These are phyloP conservation scores for Orbilia quercus DNA, from an alignment of 2,329 filamentous ascomycete species.

Conservation along the genomic window DNA sequence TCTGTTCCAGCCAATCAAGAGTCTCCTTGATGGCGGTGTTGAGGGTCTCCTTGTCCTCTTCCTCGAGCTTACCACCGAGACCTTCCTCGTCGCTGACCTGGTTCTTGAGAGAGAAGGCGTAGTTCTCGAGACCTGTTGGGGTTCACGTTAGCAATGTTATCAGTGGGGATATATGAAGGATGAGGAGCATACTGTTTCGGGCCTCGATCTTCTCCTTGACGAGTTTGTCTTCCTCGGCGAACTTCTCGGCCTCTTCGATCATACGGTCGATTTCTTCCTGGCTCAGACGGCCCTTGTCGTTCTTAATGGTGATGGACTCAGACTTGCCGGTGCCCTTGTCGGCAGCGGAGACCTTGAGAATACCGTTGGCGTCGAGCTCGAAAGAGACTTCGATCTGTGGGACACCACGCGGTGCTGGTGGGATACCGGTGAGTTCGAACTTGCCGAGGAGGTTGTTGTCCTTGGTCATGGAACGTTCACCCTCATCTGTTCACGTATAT, in stretches of 20 bases:
- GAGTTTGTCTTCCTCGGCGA: slow-evolving; percentile 98
- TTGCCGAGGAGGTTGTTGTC: slow-evolving; percentile 98
- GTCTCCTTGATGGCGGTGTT: slow-evolving; percentile 97
- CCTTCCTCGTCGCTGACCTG: slow-evolving; percentile 97
- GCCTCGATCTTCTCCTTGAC: slow-evolving; percentile 96
- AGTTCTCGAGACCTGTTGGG: slow-evolving; percentile 82
- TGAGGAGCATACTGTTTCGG: slow-evolving; percentile 72
- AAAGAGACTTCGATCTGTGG: slow-evolving; percentile 99
- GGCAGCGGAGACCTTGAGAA: slow-evolving; percentile 92
- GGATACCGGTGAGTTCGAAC: slow-evolving; percentile 97
- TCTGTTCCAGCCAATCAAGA: slow-evolving; percentile 96
- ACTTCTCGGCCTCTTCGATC: slow-evolving; percentile 98
- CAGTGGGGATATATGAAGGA: neutral
- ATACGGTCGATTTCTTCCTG: slow-evolving; percentile 99
- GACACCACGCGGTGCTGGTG: slow-evolving; percentile 92
- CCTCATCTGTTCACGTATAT: slow-evolving; percentile 70
- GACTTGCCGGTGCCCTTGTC: slow-evolving; percentile 99
- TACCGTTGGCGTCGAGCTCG: slow-evolving; percentile 97
- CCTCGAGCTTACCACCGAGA: slow-evolving; percentile 97
- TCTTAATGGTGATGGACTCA: slow-evolving; percentile 98
- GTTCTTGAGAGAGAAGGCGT: slow-evolving; percentile 99
- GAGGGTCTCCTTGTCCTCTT: slow-evolving; percentile 97
- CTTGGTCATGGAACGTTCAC: slow-evolving; percentile 92
- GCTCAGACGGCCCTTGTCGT: slow-evolving; percentile 97
- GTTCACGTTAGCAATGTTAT: slow-evolving; percentile 27